Evolutionary conservation across 1,139 yeast species (phyloP).

Genomic region (Kurtzmaniella quercitrusa): DNA sequence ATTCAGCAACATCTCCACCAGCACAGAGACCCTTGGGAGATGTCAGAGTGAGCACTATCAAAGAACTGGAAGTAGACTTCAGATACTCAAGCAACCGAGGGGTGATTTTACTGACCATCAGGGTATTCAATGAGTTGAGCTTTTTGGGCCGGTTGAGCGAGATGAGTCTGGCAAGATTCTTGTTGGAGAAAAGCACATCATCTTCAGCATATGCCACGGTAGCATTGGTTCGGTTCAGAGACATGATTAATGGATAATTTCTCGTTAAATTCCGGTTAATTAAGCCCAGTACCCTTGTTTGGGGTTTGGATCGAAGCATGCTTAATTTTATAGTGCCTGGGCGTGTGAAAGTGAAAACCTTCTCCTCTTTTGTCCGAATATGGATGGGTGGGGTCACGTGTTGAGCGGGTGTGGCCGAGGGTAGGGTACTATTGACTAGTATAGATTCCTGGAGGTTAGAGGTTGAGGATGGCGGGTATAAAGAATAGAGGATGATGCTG

Average conservation of each 20-base stretch:
- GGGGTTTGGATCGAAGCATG: conserved; percentile 1
- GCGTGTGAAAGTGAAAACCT: conserved; percentile 1
- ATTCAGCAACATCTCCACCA: conserved; percentile 91
- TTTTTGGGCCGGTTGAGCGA: conserved; percentile 78
- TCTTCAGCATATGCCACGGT: conserved; percentile 29
- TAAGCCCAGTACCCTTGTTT: neutral
- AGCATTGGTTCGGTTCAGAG: neutral
- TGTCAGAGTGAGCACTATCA: conserved; percentile 67
- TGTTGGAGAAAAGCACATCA: conserved; percentile 58
- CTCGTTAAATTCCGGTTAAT: neutral
- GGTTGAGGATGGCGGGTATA: too few species aligned
- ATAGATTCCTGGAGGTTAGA: too few species aligned
- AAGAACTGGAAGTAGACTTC: conserved; percentile 59
- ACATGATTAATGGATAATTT: neutral
- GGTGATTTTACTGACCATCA: conserved; percentile 71
- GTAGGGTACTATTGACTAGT: too few species aligned
- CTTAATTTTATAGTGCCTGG: neutral
- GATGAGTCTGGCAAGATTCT: conserved; percentile 68
- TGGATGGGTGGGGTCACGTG: neutral
- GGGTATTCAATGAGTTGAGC: conserved; percentile 77
- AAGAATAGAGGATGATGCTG: too few species aligned
- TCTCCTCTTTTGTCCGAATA: neutral
- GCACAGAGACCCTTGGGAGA: conserved; percentile 70
- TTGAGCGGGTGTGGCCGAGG: neutral
- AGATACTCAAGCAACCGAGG: conserved; percentile 77